These are phyloP conservation scores for Styphnolobium japonicum DNA, from an alignment of 306 rosid species.

Conservation along the genomic window DNA sequence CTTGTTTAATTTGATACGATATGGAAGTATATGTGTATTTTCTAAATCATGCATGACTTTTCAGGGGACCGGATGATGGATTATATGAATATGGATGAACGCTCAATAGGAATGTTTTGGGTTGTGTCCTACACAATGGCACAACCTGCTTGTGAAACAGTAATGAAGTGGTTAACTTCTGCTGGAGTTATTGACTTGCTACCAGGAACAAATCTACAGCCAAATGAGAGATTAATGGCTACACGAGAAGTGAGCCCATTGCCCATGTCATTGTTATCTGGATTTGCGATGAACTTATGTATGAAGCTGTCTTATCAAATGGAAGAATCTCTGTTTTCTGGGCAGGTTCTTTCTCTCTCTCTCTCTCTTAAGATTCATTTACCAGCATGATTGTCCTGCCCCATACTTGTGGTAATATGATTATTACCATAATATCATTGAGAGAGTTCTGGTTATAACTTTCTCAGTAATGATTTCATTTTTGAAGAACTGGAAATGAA, in stretches of 20 bases:
- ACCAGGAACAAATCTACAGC: constrained; percentile 66
- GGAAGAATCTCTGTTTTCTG: constrained; percentile 87
- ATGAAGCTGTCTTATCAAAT: constrained; percentile 80
- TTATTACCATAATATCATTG: constrained; percentile 1
- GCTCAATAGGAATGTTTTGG: constrained; percentile 99
- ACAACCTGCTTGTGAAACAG: constrained; percentile 96
- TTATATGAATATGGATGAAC: constrained; percentile 97
- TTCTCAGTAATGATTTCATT: constrained; percentile 11
- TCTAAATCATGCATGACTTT: too few species aligned
- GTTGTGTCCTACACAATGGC: constrained; percentile 99
- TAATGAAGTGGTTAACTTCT: constrained; percentile 76
- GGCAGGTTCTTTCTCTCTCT: constrained; percentile 52
- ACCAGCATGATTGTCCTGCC: neutral
- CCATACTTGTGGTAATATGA: neutral
- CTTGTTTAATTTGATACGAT: too few species aligned
- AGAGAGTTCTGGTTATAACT: neutral
- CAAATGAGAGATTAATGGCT: constrained; percentile 66
- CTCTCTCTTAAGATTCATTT: neutral
- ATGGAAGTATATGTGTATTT: too few species aligned
- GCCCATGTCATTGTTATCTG: constrained; percentile 91
- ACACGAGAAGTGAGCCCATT: constrained; percentile 92
- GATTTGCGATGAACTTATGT: constrained; percentile 91
- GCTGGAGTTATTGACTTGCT: constrained; percentile 64
- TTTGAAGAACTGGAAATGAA: constrained; percentile 7
- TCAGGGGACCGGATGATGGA: constrained; percentile 94